A percentile compares a stretch with the other conserved stretches of the same genome.
Conservation (phyloP, 257 asterid genomes). For the Cynanchum wilfordii region DNA sequence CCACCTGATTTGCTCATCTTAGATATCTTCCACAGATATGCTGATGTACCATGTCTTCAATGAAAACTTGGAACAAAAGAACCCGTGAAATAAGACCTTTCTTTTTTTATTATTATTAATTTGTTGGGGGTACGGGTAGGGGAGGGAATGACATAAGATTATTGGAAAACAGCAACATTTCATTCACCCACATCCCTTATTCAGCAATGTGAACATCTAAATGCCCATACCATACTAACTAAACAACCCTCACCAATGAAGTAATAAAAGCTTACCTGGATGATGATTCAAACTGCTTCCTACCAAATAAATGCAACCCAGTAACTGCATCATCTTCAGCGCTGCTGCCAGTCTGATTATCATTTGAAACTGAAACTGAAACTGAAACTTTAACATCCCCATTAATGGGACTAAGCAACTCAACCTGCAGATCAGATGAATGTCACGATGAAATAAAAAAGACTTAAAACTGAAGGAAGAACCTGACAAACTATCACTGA, state of each 20-base stretch:
- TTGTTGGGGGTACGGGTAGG: background rate
- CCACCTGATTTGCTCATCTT: background rate
- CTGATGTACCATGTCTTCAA: background rate
- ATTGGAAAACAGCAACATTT: constrained; percentile 1
- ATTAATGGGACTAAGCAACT: constrained; percentile 60
- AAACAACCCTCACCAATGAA: background rate
- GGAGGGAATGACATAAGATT: background rate
- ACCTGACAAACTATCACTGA: background rate
- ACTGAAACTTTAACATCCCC: constrained; percentile 56
- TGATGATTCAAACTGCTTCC: constrained; percentile 40
- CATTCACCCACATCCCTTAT: background rate
- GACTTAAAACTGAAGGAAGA: constrained; percentile 9
- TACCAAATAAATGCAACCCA: constrained; percentile 70
- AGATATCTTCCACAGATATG: background rate
- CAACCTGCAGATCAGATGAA: constrained; percentile 42
- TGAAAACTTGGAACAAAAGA: background rate
- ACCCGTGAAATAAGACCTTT: background rate
- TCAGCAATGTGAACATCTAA: constrained; percentile 1
- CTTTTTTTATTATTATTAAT: too few species aligned
- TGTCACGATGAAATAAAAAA: constrained; percentile 16
- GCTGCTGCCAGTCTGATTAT: constrained; percentile 29
- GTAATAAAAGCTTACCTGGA: constrained; percentile 35
- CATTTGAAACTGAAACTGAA: constrained; percentile 44
- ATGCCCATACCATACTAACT: background rate
- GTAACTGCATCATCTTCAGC: constrained; percentile 44